Conservation (phyloP, 148 eudicot species). For the Rhododendron williamsianum region DNA sequence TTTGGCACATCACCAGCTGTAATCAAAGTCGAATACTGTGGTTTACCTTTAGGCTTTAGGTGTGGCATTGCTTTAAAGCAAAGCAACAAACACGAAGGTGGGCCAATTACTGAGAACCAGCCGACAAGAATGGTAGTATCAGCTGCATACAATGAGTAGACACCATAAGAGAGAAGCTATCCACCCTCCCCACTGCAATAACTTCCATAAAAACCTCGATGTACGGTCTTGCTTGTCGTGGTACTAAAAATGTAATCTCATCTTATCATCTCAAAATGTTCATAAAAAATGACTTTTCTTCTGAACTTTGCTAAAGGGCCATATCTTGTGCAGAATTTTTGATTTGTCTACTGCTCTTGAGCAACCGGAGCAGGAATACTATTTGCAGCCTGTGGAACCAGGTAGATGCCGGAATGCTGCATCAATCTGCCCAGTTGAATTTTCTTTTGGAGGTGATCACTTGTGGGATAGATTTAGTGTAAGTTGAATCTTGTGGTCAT, state of each 20-base stretch:
- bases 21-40: neutral
- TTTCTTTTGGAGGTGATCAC: conserved; percentile 91
- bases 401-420: conserved; percentile 68
- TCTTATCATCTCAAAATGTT: neutral
- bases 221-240: neutral
- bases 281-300: neutral
- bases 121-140: neutral
- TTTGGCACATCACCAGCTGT: neutral
- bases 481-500: conserved; percentile 31
- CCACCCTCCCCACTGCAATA: neutral
- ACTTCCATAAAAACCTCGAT: neutral
- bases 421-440: conserved; percentile 85
- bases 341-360: conserved; percentile 59
- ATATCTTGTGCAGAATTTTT: conserved; percentile 53
- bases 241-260: neutral
- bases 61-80: neutral
- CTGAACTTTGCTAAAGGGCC: neutral
- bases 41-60: neutral
- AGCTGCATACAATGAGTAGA: neutral
- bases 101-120: neutral
- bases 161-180: neutral
- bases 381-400: conserved; percentile 66
- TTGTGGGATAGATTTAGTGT: conserved; percentile 97
- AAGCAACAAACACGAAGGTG: neutral
- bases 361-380: conserved; percentile 90